Conservation (phyloP, 176 grass and related monocot genomes). For the Musa acuminata region DNA sequence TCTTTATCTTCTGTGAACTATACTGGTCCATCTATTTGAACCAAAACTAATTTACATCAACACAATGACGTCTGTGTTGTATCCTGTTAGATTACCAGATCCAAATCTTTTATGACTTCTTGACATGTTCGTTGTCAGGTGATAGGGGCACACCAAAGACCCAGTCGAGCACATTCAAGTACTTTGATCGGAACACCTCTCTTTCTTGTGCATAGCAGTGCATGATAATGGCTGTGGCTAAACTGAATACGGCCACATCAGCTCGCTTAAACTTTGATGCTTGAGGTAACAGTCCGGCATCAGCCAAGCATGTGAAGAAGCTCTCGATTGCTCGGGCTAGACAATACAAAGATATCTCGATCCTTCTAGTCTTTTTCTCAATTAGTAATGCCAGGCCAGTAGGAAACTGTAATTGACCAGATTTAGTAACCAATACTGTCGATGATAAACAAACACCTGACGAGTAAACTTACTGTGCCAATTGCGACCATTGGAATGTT, state of each 20-base stretch:
- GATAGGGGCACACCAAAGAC: conserved; percentile 52
- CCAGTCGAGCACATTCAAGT: conserved; percentile 88
- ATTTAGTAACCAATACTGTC: conserved; percentile 25
- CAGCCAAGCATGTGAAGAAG: conserved; percentile 83
- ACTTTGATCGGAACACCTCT: conserved; percentile 80
- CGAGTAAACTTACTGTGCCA: conserved; percentile 43
- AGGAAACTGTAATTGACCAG: conserved; percentile 48
- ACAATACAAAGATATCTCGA: conserved; percentile 93
- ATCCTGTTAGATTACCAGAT: not conserved
- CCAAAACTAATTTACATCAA: not conserved
- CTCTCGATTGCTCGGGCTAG: conserved; percentile 81
- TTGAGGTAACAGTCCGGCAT: conserved; percentile 64
- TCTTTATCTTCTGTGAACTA: not conserved
- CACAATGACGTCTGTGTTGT: not conserved
- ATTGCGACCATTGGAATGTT: conserved; percentile 63
- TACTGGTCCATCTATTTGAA: not conserved
- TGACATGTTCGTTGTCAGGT: conserved; percentile 1
- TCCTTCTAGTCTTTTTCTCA: conserved; percentile 89
- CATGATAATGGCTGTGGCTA: conserved; percentile 86
- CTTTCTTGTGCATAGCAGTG: conserved; percentile 87
- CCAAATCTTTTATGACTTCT: not conserved
- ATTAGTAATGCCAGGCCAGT: conserved; percentile 73
- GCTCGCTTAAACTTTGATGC: conserved; percentile 65
- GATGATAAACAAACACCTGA: not conserved
- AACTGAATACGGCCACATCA: conserved; percentile 71